A percentile compares a stretch with the other conserved stretches of the same genome.
Conservation (phyloP, 148 eudicot genomes). For the Arctostaphylos glauca region DNA sequence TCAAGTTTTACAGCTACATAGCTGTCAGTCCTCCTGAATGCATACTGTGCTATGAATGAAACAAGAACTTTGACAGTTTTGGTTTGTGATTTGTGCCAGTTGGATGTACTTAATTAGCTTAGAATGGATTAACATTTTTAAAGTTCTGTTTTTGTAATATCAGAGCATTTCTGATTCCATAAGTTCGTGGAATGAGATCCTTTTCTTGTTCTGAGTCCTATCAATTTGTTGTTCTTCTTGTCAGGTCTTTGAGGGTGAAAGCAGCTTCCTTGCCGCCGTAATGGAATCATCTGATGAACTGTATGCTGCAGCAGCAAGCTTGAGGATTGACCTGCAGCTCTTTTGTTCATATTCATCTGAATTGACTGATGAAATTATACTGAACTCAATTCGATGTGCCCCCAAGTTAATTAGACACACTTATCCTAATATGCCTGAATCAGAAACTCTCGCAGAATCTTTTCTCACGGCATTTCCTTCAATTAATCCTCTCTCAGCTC, state of each 20-base stretch:
- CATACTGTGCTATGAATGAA: no score
- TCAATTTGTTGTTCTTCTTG: background rate
- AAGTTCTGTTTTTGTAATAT: background rate
- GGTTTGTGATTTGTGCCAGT: no score
- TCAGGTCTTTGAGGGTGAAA: slow-evolving; percentile 92
- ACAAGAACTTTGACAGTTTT: no score
- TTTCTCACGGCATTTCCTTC: slow-evolving; percentile 85
- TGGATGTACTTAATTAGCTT: no score
- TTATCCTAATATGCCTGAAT: slow-evolving; percentile 70
- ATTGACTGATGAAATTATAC: slow-evolving; percentile 79
- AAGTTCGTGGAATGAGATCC: background rate
- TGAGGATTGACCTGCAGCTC: slow-evolving; percentile 75
- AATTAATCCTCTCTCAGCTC: slow-evolving; percentile 90
- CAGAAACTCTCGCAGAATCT: slow-evolving; percentile 84
- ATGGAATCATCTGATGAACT: slow-evolving; percentile 95
- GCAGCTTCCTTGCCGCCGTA: slow-evolving; percentile 53
- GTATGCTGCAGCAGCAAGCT: slow-evolving; percentile 87
- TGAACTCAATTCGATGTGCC: slow-evolving; percentile 53
- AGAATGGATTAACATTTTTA: no score
- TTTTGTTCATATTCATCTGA: slow-evolving; percentile 70
- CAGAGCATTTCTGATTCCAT: background rate
- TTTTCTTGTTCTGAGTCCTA: background rate
- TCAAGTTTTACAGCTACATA: background rate
- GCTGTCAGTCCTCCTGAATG: background rate
- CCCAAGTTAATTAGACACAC: slow-evolving; percentile 38